Base-by-base conservation (phyloP, 1,284 basidiomycete genomes). In the Papiliotrema nemorosa region DNA sequence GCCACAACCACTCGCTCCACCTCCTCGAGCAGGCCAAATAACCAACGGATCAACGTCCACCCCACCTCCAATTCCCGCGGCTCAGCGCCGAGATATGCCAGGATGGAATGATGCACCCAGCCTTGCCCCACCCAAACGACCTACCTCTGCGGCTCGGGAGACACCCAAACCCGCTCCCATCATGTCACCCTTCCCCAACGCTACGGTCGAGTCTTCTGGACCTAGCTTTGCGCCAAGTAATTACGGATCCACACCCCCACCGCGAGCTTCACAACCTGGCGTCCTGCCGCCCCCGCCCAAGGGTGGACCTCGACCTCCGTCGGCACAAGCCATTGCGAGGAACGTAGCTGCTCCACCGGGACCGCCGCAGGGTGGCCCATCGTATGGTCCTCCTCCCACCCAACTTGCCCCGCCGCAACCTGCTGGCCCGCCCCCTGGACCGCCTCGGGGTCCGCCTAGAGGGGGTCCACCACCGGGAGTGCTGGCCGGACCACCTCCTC, bases 101-200 rank as follows among this genome's bases (percentile, higher is more conserved):
- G 90, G 89, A 0, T 97, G 92, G 92, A 97, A 97, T 67, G 93
- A 97, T 2, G 73, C 77, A 3, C 71, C 74, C 1, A 62, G 54
- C 14, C 61, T 81, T 7, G 63, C 80, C 14, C 57, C 76, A 6
- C 76, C 79, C 44, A 83, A 84, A 46, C 64, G 74, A n/a, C 80
- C 80, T 2, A 79, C 84, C 2, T 78, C 78, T 34, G 76, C 81
- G 1, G 66, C 79, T 7, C 59, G 75, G 22, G 73, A 70, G 39
- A 63, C 62, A 1, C 50, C 58, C 9, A 87, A 87, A 62, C 82
- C 81, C 1, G 77, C 78, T 3, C 81, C 88, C 1, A 94, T 97
- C 70, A 85, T 85, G 14, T 83, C 88, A 24, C 92, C 92, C 1
- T 96, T 97, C 84, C 88, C 90, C 7, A 48, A 49, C 25, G 45